Evolutionary conservation across 805 yeast species (phyloP).

Genomic region (Zygosaccharomyces lentus): DNA sequence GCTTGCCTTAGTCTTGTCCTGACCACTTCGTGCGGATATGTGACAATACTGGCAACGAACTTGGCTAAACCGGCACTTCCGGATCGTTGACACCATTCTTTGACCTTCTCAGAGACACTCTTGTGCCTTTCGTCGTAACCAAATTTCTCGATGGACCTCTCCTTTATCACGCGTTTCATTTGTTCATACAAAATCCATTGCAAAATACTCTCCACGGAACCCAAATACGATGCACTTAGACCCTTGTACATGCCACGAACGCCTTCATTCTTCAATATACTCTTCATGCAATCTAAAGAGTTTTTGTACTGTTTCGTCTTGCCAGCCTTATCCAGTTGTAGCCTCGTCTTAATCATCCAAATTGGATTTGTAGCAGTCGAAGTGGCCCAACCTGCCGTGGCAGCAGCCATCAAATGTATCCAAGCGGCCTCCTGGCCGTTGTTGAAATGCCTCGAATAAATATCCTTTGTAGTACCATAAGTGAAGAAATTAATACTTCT

Average conservation of each 20-base stretch:
- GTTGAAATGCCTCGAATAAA: conserved; percentile 61
- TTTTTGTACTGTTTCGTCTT: conserved; percentile 62
- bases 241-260: conserved; percentile 78
- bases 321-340: conserved; percentile 80
- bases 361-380: conserved; percentile 97
- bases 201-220: conserved; percentile 85
- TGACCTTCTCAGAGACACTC: conserved; percentile 54
- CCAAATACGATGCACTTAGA: conserved; percentile 89
- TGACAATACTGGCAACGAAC: conserved; percentile 82
- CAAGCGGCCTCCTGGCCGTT: conserved; percentile 75
- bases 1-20: conserved; percentile 95
- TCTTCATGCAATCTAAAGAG: conserved; percentile 76
- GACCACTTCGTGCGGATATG: conserved; percentile 97
- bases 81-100: conserved; percentile 93
- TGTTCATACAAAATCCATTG: conserved; percentile 98
- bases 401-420: conserved; percentile 82
- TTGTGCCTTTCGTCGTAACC: conserved; percentile 35
- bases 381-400: conserved; percentile 88
- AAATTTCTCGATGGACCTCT: conserved; percentile 42
- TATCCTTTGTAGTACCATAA: conserved; percentile 86
- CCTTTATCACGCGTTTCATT: conserved; percentile 69
- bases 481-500: conserved; percentile 95
- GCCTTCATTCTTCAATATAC: conserved; percentile 75
- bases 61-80: conserved; percentile 98
- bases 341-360: conserved; percentile 92